These are phyloP conservation scores for Rhodomyrtus tomentosa DNA, from an alignment of 345 rosid genomes.

Conservation along the genomic window DNA sequence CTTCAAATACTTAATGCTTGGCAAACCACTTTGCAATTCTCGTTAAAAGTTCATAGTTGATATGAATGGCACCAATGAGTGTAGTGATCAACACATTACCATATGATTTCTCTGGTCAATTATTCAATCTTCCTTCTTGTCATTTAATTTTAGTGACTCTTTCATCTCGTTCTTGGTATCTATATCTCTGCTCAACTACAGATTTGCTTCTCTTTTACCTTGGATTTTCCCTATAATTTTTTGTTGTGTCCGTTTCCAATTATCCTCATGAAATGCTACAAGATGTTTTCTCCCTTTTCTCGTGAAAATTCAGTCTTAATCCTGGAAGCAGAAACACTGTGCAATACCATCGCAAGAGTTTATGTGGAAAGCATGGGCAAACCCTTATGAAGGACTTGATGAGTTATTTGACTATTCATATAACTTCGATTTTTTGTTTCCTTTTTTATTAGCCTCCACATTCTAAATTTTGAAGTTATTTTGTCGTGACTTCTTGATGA, in stretches of 20 bases:
- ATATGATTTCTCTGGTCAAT: not conserved
- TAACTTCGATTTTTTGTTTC: no score
- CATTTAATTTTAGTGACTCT: not conserved
- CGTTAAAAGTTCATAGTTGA: not conserved
- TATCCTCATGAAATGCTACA: not conserved
- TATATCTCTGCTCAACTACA: not conserved
- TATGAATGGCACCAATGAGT: not conserved
- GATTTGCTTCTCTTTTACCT: not conserved
- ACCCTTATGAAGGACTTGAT: no score
- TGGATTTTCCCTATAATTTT: not conserved
- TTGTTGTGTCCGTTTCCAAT: not conserved
- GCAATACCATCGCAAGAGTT: no score
- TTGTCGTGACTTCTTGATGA: no score
- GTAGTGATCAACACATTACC: not conserved
- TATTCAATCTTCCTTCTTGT: not conserved
- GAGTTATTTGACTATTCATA: not conserved
- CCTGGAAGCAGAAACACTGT: no score
- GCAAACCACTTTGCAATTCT: no score
- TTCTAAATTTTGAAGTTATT: no score
- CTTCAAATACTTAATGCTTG: no score
- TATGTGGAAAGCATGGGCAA: no score
- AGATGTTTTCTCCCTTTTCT: not conserved
- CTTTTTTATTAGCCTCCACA: no score
- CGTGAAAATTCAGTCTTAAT: not conserved
- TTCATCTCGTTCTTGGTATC: not conserved